Percentiles rank a stretch among this genome's conserved stretches.
phyloP scores from a whole-genome alignment of 2,329 filamentous ascomycete species.

The Atkinsonella hypoxylon region DNA sequence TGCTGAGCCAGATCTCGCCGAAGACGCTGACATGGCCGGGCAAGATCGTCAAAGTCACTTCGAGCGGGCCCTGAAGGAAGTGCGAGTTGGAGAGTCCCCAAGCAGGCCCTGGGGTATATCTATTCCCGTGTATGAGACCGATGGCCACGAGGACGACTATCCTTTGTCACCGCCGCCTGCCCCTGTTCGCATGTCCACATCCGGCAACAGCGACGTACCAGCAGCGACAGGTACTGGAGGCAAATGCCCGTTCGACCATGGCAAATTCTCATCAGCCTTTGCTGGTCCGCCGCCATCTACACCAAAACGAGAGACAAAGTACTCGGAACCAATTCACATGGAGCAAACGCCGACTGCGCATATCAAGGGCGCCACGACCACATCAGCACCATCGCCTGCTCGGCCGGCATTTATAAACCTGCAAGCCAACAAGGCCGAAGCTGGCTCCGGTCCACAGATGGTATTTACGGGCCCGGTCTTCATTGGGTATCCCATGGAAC shows the following conservation, averaged over 20 bases:
- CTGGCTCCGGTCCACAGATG: conserved; percentile 47
- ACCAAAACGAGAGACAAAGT: conserved; percentile 9
- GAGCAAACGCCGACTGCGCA: conserved; percentile 13
- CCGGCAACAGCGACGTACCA: conserved; percentile 13
- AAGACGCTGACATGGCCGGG: conserved; percentile 25
- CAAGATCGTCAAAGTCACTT: conserved; percentile 62
- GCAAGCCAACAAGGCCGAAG: conserved; percentile 19
- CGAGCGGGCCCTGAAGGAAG: conserved; percentile 73
- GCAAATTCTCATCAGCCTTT: conserved; percentile 28
- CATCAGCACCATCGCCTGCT: conserved; percentile 7
- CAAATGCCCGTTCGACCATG: conserved; percentile 49
- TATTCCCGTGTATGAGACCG: conserved; percentile 49
- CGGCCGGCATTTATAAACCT: conserved; percentile 44
- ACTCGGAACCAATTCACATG: conserved; percentile 3
- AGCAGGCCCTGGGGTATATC: conserved; percentile 88
- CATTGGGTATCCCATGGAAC: conserved; percentile 77
- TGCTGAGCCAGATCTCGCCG: conserved; percentile 22
- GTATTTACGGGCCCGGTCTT: conserved; percentile 90
- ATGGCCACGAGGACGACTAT: conserved; percentile 24
- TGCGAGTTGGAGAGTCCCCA: conserved; percentile 87
- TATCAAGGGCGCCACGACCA: conserved; percentile 8
- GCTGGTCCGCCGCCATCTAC: conserved; percentile 12
- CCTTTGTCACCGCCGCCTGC: conserved; percentile 46
- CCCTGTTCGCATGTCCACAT: conserved; percentile 38
- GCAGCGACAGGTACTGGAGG: conserved; percentile 15